A percentile compares a stretch with the other conserved stretches of the same genome.
phyloP scores from a whole-genome alignment of 2,329 filamentous ascomycete species.

The Stachybotrys elegans region DNA sequence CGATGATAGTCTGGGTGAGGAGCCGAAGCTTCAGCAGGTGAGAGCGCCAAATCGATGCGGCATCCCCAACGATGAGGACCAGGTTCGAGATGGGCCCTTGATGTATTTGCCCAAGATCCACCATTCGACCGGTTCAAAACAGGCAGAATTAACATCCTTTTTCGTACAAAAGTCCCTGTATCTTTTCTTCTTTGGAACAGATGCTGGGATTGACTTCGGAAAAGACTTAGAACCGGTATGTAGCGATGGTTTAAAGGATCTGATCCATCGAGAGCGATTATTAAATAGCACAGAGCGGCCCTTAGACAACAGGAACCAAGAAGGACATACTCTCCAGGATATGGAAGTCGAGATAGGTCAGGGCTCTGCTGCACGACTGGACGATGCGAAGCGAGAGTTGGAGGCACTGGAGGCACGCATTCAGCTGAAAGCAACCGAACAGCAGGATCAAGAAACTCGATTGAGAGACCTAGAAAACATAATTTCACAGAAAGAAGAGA shows the following conservation, averaged over 20 bases:
- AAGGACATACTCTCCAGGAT: constrained; percentile 1
- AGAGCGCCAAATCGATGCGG: constrained; percentile 1
- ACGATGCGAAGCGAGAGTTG: neutral
- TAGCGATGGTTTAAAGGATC: neutral
- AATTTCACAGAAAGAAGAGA: neutral
- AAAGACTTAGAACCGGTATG: neutral
- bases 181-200: constrained; percentile 2
- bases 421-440: neutral
- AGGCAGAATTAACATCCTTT: constrained; percentile 1
- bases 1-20: neutral
- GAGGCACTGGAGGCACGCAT: neutral
- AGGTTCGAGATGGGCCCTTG: neutral
- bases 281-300: neutral
- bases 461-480: neutral
- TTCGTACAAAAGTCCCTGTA: constrained; percentile 1
- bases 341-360: neutral
- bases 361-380: neutral
- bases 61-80: neutral
- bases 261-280: neutral
- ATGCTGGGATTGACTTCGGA: neutral
- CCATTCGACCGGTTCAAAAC: neutral
- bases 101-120: neutral
- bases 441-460: neutral
- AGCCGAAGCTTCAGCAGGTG: neutral
- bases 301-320: neutral